These are phyloP conservation scores for Colletotrichum lindemuthianum DNA, from an alignment of 2,329 filamentous ascomycete genomes.

Conservation along the genomic window DNA sequence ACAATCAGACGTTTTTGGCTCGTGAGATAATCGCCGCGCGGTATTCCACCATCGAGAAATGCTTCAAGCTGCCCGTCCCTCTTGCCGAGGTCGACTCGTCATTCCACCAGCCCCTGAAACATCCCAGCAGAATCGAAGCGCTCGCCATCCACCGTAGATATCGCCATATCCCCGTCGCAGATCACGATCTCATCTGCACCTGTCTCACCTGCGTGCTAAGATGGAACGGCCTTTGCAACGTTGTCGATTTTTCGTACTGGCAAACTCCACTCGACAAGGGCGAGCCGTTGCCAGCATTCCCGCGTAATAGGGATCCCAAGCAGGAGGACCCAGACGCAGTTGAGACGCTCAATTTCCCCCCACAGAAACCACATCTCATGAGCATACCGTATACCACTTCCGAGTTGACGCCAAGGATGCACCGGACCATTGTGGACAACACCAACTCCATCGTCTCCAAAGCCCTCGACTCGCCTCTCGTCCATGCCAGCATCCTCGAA, in stretches of 20 bases:
- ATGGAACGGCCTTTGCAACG: slow-evolving; percentile 65
- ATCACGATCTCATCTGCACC: slow-evolving; percentile 61
- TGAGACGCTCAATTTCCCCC: too few relatives aligned
- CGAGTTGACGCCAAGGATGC: too few relatives aligned
- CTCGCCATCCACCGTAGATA: slow-evolving; percentile 60
- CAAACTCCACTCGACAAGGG: slow-evolving; percentile 61
- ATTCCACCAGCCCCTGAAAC: slow-evolving; percentile 51
- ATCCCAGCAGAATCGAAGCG: slow-evolving; percentile 52
- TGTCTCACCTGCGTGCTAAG: slow-evolving; percentile 65
- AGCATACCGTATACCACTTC: too few relatives aligned
- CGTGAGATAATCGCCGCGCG: slow-evolving; percentile 54
- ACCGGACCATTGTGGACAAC: slow-evolving; percentile 13
- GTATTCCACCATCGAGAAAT: slow-evolving; percentile 60
- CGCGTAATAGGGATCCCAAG: slow-evolving; percentile 54
- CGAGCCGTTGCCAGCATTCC: slow-evolving; percentile 62
- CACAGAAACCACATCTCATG: too few relatives aligned
- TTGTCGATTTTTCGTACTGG: slow-evolving; percentile 67
- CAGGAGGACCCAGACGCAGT: slow-evolving; percentile 47
- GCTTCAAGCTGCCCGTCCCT: slow-evolving; percentile 60
- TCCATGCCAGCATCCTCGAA: slow-evolving; percentile 55
- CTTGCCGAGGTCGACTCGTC: slow-evolving; percentile 51
- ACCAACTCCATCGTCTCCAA: slow-evolving; percentile 56
- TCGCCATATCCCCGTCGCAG: slow-evolving; percentile 59
- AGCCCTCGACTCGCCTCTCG: slow-evolving; percentile 58
- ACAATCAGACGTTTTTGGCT: slow-evolving; percentile 55